These are phyloP conservation scores for Nemania sp. DNA, from an alignment of 2,329 filamentous ascomycete species.

Conservation along the genomic window DNA sequence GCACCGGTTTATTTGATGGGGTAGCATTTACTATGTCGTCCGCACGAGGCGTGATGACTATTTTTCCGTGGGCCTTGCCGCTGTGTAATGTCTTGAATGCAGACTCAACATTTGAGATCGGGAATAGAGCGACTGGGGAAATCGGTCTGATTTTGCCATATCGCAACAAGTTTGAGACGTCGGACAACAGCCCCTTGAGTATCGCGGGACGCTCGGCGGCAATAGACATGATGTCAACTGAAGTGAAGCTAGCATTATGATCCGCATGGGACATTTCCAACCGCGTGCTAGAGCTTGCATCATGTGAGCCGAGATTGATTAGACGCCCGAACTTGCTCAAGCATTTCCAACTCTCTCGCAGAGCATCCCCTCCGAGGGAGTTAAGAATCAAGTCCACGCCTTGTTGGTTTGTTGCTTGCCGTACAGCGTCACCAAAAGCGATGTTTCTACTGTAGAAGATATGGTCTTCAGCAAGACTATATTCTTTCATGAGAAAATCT, in stretches of 20 bases:
- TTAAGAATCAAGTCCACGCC: slow-evolving; percentile 37
- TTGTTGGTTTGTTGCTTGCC: slow-evolving; percentile 29
- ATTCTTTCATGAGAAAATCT: slow-evolving; percentile 37
- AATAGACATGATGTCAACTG: slow-evolving; percentile 50
- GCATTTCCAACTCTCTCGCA: slow-evolving; percentile 39
- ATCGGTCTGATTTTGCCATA: slow-evolving; percentile 39
- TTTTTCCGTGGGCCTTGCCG: slow-evolving; percentile 47
- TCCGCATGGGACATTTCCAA: slow-evolving; percentile 56
- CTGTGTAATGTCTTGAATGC: slow-evolving; percentile 49
- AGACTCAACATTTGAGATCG: slow-evolving; percentile 42
- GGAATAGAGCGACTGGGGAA: slow-evolving; percentile 41
- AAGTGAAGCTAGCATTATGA: slow-evolving; percentile 50
- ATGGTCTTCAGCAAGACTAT: slow-evolving; percentile 31
- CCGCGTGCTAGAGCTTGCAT: slow-evolving; percentile 36
- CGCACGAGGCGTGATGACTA: slow-evolving; percentile 48
- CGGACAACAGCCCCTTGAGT: slow-evolving; percentile 33
- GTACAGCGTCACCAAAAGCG: slow-evolving; percentile 33
- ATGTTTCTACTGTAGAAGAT: slow-evolving; percentile 37
- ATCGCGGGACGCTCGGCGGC: slow-evolving; percentile 39
- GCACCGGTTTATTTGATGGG: slow-evolving; percentile 41
- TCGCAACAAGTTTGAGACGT: slow-evolving; percentile 36
- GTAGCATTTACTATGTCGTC: slow-evolving; percentile 49
- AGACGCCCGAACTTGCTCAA: slow-evolving; percentile 39
- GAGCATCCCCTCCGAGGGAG: slow-evolving; percentile 35
- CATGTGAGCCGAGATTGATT: slow-evolving; percentile 36